Conservation (phyloP, 2,329 filamentous ascomycete species). For the Fusarium oligoseptatum region DNA sequence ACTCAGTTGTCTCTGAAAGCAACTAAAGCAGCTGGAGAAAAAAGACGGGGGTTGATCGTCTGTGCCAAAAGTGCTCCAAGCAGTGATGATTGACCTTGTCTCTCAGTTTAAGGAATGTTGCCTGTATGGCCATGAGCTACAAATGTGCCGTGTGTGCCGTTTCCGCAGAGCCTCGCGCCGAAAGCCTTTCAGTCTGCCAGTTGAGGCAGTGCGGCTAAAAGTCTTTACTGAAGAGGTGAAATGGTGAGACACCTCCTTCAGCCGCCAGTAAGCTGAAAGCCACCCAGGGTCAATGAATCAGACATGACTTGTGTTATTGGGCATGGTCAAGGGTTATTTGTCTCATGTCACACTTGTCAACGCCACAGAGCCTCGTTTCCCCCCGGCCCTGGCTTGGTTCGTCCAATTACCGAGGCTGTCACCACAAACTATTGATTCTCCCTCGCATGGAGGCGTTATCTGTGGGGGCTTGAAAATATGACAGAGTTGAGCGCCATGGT, state of each 20-base stretch:
- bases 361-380: neutral
- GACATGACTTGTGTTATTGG: neutral
- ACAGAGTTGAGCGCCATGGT: neutral
- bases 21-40: neutral
- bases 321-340: neutral
- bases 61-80: neutral
- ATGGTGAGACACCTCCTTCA: neutral
- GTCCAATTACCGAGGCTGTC: neutral
- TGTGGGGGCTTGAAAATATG: neutral
- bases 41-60: neutral
- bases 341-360: neutral
- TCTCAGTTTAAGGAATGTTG: neutral
- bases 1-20: neutral
- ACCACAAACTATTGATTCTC: neutral
- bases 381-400: neutral
- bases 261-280: neutral
- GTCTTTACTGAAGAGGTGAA: neutral
- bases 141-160: neutral
- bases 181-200: neutral
- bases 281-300: neutral
- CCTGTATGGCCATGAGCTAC: neutral
- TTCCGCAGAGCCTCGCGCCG: neutral
- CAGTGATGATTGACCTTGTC: neutral
- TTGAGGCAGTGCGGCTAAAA: neutral
- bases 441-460: neutral